phyloP scores from a whole-genome alignment of 495 filamentous ascomycete genomes.

The Penicillium maclennaniae region DNA sequence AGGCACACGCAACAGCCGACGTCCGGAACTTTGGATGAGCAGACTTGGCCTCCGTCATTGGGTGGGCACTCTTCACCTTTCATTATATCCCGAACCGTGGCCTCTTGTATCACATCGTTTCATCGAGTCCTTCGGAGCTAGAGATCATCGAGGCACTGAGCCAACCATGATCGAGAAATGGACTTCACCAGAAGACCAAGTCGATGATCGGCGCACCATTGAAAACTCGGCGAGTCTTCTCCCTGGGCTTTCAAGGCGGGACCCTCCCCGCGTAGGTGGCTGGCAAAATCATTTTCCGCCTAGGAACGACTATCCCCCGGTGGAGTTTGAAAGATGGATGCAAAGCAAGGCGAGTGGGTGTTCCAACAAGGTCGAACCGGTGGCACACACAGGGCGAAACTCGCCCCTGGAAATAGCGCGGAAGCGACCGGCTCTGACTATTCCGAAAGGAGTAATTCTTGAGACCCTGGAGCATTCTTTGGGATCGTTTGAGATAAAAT shows the following conservation, averaged over 20 bases:
- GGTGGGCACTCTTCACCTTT: slow-evolving; percentile 5
- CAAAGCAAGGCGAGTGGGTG: neutral
- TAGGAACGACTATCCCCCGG: no score
- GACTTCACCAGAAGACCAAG: no score
- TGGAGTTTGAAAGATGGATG: neutral
- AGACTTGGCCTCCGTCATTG: slow-evolving; percentile 10
- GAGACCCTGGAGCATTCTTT: neutral
- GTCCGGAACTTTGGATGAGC: slow-evolving; percentile 3
- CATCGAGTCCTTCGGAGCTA: neutral
- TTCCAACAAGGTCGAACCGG: neutral
- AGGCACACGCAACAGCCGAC: neutral
- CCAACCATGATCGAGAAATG: slow-evolving; percentile 4
- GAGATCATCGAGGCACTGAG: neutral
- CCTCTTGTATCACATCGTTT: no score
- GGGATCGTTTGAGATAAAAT: neutral
- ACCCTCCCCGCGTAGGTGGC: no score
- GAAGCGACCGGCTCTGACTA: slow-evolving; percentile 3
- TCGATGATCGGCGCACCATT: neutral
- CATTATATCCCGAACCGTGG: neutral
- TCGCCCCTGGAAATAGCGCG: slow-evolving; percentile 2
- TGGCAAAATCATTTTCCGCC: neutral
- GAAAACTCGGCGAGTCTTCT: neutral
- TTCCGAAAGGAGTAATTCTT: neutral
- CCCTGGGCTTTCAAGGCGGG: neutral
- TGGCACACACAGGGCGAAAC: neutral